phyloP scores from a whole-genome alignment of 192 early-diverging fungal species.

The Phlyctochytrium bullatum region DNA sequence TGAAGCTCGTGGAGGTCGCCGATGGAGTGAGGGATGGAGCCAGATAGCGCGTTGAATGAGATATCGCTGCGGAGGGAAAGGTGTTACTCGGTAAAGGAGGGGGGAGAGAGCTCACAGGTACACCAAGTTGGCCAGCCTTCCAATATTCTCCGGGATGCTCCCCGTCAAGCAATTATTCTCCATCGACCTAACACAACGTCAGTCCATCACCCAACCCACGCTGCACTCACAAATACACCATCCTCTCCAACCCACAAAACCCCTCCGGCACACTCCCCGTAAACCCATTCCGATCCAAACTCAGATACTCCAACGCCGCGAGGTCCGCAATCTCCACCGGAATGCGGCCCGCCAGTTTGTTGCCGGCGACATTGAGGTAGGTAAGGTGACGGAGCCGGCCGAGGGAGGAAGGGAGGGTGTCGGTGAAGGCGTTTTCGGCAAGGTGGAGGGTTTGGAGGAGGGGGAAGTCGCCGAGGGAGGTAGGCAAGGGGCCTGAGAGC shows the following conservation, averaged over 20 bases:
- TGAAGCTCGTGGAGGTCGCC: background rate
- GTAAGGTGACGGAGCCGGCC: background rate
- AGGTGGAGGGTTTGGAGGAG: background rate
- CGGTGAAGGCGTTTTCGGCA: background rate
- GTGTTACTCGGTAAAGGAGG: too few species aligned
- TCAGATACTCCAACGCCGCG: background rate
- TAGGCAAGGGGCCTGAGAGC: slow-evolving; percentile 1
- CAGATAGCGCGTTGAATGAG: background rate
- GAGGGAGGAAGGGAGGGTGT: background rate
- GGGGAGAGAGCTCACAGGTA: background rate
- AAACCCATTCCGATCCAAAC: background rate
- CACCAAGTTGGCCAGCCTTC: background rate
- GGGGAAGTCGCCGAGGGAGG: background rate
- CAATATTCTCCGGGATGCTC: slow-evolving; percentile 2
- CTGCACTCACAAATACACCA: background rate
- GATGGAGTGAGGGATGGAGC: background rate
- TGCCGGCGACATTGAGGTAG: background rate
- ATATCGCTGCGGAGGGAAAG: background rate
- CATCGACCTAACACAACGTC: background rate
- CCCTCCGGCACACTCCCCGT: background rate
- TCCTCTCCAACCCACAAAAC: background rate
- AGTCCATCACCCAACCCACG: background rate
- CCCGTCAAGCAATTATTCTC: background rate
- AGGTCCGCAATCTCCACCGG: background rate
- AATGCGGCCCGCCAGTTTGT: background rate